phyloP scores from a whole-genome alignment of 345 rosid species.

The Eucalyptus virginea region DNA sequence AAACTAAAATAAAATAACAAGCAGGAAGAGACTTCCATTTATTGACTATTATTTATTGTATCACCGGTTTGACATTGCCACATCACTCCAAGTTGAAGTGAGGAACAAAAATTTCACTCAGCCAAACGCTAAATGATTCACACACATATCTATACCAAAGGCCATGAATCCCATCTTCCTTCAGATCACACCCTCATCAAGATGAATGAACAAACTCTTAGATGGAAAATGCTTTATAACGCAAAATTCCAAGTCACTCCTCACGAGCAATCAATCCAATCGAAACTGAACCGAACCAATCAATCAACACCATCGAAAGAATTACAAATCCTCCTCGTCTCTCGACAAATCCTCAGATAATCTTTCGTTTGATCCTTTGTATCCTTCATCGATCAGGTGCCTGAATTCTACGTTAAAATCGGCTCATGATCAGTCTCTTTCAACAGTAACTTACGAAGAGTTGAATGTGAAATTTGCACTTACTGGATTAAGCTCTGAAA shows the following conservation, averaged over 20 bases:
- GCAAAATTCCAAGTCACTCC: neutral
- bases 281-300: neutral
- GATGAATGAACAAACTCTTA: neutral
- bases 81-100: neutral
- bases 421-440: neutral
- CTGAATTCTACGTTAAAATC: neutral
- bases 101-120: neutral
- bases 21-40: neutral
- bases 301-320: neutral
- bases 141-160: neutral
- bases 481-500: neutral
- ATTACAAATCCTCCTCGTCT: constrained; percentile 1
- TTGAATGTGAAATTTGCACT: neutral
- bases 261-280: neutral
- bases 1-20: neutral
- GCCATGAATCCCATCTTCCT: neutral
- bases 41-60: neutral
- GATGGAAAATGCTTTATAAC: neutral
- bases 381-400: neutral
- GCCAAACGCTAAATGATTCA: neutral
- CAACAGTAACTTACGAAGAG: neutral
- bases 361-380: neutral
- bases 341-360: neutral
- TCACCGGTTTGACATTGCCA: neutral
- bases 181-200: neutral